These are phyloP conservation scores for Neurospora sp. DNA, from an alignment of 495 filamentous ascomycete species.

Conservation along the genomic window DNA sequence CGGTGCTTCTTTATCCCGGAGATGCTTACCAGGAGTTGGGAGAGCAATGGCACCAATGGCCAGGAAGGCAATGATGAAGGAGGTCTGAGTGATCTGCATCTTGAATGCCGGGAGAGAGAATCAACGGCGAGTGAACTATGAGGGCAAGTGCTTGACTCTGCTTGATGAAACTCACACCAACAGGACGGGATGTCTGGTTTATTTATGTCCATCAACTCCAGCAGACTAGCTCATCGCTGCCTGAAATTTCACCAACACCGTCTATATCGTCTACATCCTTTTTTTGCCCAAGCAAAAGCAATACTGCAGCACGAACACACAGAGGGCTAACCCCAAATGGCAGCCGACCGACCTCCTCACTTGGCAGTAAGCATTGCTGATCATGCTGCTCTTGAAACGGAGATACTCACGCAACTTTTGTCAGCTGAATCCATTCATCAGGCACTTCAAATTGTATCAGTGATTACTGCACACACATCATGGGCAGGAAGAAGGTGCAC, in stretches of 20 bases:
- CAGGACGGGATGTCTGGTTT: not conserved
- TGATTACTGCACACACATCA: not conserved
- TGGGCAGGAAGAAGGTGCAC: not conserved
- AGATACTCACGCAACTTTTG: not conserved
- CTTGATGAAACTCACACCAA: not conserved
- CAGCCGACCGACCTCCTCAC: not conserved
- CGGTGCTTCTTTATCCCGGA: not conserved
- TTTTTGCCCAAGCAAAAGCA: not conserved
- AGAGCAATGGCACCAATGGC: not conserved
- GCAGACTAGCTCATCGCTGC: not conserved
- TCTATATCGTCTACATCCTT: not conserved
- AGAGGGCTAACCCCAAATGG: not conserved
- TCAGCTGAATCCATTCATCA: not conserved
- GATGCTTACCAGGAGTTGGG: not conserved
- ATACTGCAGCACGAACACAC: not conserved
- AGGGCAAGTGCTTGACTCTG: not conserved
- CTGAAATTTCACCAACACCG: not conserved
- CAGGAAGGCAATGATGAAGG: slow-evolving; percentile 1
- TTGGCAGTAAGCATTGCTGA: not conserved
- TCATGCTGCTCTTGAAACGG: not conserved
- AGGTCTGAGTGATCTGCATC: not conserved
- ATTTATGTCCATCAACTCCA: not conserved
- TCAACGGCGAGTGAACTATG: not conserved
- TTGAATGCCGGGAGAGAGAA: not conserved
- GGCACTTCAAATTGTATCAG: not conserved